These are phyloP conservation scores for Diplotaxis tenuifolia DNA, from an alignment of 345 rosid species.

Conservation along the genomic window DNA sequence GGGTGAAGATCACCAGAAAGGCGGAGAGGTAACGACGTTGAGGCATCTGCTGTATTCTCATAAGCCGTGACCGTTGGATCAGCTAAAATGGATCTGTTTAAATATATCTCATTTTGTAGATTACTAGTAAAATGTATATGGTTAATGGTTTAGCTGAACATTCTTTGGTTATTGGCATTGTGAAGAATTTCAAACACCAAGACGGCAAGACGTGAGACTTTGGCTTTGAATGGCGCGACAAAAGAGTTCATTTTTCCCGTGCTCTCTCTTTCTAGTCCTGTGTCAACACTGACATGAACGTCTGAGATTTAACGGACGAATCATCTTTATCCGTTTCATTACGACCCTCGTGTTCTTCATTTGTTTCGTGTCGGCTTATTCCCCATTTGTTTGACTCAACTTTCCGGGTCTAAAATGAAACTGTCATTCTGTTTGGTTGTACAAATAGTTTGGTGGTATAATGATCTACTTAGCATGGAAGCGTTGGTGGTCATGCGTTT, in stretches of 20 bases:
- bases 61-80: slow-evolving; percentile 20
- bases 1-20: not conserved
- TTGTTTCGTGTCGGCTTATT: too few species aligned
- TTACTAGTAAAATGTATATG: not conserved
- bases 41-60: slow-evolving; percentile 7
- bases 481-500: not conserved
- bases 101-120: not conserved
- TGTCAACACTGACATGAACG: too few species aligned
- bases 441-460: too few species aligned
- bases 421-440: too few species aligned
- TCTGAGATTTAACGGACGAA: too few species aligned
- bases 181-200: not conserved
- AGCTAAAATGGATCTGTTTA: not conserved
- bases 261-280: too few species aligned
- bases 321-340: too few species aligned
- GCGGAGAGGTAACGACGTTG: slow-evolving; percentile 20
- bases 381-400: too few species aligned
- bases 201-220: not conserved
- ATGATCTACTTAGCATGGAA: not conserved
- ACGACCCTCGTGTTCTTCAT: too few species aligned
- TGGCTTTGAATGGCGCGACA: too few species aligned
- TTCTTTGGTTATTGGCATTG: not conserved
- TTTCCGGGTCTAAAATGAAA: too few species aligned
- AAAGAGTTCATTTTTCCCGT: too few species aligned
- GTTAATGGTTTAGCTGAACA: not conserved